These are phyloP conservation scores for Capsicum baccatum DNA, from an alignment of 257 asterid genomes.

Conservation along the genomic window DNA sequence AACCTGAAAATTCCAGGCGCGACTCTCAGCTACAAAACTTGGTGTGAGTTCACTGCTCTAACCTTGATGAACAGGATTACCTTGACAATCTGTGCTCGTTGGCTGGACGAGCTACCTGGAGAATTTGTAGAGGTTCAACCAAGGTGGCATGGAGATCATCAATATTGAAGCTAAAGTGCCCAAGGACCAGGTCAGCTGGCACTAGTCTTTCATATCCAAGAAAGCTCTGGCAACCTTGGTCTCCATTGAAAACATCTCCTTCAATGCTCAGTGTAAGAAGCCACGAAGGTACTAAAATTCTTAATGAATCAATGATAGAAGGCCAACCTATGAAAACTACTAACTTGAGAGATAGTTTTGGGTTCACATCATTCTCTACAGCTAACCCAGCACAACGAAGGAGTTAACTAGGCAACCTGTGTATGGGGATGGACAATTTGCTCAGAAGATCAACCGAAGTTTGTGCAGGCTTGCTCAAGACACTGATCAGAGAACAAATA, in stretches of 20 bases:
- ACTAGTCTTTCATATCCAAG: not conserved
- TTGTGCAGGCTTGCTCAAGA: not conserved
- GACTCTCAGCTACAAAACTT: not conserved
- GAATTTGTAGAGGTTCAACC: not conserved
- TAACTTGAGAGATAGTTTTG: not conserved
- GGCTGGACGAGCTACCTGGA: not conserved
- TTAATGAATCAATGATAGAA: conserved; percentile 7
- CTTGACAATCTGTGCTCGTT: not conserved
- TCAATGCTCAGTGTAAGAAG: not conserved
- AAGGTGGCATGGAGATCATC: not conserved
- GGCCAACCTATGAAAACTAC: not conserved
- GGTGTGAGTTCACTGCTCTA: not conserved
- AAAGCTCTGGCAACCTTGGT: not conserved
- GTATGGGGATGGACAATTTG: not conserved
- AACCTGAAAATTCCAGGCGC: not conserved
- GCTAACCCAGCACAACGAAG: not conserved
- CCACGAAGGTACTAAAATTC: conserved; percentile 2
- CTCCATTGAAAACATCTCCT: not conserved
- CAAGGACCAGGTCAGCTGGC: not conserved
- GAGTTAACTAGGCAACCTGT: not conserved
- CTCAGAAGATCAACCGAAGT: not conserved
- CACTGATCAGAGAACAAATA: not conserved
- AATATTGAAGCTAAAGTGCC: not conserved
- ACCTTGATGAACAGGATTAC: conserved; percentile 4
- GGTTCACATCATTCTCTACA: not conserved